Evolutionary conservation across 495 filamentous ascomycete species (phyloP).

Genomic region (Lasiosphaeria ovina): DNA sequence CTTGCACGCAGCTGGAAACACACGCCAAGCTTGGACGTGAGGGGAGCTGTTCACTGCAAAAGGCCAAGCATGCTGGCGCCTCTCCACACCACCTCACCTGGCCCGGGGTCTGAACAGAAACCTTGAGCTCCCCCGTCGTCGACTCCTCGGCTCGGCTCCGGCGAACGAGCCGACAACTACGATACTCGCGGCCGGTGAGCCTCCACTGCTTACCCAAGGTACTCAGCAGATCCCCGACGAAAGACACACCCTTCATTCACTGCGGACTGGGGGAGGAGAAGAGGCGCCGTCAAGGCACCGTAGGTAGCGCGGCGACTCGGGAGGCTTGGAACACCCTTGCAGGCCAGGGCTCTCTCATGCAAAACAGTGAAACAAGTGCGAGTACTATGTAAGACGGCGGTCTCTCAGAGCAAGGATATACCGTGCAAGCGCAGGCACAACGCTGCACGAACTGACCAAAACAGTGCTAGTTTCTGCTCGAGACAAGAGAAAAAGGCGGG

Average conservation of each 20-base stretch:
- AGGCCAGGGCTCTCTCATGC: constrained; percentile 12
- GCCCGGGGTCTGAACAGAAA: too few species aligned
- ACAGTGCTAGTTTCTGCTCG: constrained; percentile 7
- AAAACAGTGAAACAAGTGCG: constrained; percentile 25
- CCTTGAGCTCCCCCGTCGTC: too few species aligned
- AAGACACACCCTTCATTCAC: too few species aligned
- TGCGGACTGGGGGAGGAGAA: too few species aligned
- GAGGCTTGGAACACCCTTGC: not conserved
- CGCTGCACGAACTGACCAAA: constrained; percentile 19
- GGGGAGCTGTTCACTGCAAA: not conserved
- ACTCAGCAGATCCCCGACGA: too few species aligned
- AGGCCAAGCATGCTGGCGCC: not conserved
- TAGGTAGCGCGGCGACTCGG: not conserved
- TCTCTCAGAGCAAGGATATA: not conserved
- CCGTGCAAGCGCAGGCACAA: constrained; percentile 2
- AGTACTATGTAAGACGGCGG: constrained; percentile 19
- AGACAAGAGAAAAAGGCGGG: constrained; percentile 8
- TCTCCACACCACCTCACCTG: too few species aligned
- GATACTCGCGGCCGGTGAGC: too few species aligned
- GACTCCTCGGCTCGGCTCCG: too few species aligned
- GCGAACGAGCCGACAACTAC: too few species aligned
- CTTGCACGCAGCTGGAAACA: not conserved
- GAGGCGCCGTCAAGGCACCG: not conserved
- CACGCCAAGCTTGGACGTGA: not conserved
- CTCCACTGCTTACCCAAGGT: too few species aligned